Evolutionary conservation across 305 asterid genomes (phyloP).

Genomic region (Fraxinus paxiana): DNA sequence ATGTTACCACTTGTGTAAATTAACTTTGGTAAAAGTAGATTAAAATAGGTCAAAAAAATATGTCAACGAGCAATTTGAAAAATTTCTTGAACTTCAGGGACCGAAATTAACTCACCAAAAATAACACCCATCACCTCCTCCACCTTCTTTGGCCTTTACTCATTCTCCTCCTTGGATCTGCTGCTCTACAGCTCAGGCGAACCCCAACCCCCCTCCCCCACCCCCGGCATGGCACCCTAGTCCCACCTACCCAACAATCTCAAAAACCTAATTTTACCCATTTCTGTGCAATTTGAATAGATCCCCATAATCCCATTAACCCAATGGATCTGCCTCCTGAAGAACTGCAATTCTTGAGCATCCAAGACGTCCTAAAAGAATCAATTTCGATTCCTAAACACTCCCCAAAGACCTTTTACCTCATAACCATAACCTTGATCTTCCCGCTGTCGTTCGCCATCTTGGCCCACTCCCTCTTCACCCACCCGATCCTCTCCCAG

Average conservation of each 20-base stretch:
- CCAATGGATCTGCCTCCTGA: conserved; percentile 77
- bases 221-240: neutral
- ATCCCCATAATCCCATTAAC: neutral
- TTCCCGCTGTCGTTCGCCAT: conserved; percentile 92
- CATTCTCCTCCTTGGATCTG: conserved; percentile 4
- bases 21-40: too few relatives aligned
- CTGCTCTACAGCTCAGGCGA: neutral
- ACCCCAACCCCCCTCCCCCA: neutral
- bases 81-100: neutral
- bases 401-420: conserved; percentile 77
- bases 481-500: conserved; percentile 68
- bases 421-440: conserved; percentile 63
- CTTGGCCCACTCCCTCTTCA: conserved; percentile 87
- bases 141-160: neutral
- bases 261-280: neutral
- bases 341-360: conserved; percentile 63
- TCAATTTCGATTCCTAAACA: conserved; percentile 74
- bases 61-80: neutral
- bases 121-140: neutral
- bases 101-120: neutral
- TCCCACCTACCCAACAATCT: neutral
- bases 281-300: neutral
- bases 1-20: too few relatives aligned
- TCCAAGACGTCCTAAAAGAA: conserved; percentile 60
- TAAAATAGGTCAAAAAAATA: neutral